Evolutionary conservation across 306 rosid genomes (phyloP).

Genomic region (Hippophae gyantsensis): DNA sequence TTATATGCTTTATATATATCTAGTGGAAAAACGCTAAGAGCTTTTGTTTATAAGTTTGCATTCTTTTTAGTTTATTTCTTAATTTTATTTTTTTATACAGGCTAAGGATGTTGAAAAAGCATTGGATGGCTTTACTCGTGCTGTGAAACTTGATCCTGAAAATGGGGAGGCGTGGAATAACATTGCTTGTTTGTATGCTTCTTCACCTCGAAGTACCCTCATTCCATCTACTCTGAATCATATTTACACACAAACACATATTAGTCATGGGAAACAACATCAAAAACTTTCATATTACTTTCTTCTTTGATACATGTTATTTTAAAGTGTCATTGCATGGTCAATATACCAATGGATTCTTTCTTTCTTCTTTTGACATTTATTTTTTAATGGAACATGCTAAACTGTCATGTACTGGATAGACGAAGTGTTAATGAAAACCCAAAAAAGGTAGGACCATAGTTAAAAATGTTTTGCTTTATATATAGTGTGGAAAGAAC

Average conservation of each 20-base stretch:
- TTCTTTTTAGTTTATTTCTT: slow-evolving; percentile 6
- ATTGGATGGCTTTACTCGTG: slow-evolving; percentile 86
- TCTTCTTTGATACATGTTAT: too few relatives aligned
- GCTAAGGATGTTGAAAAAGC: slow-evolving; percentile 90
- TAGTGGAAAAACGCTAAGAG: slow-evolving; percentile 5
- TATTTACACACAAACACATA: neutral
- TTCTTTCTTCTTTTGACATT: too few relatives aligned
- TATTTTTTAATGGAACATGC: too few relatives aligned
- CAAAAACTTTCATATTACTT: too few relatives aligned
- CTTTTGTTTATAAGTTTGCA: neutral
- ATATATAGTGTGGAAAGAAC: too few relatives aligned
- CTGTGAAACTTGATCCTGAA: slow-evolving; percentile 96
- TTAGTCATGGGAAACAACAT: too few relatives aligned
- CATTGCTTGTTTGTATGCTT: slow-evolving; percentile 87
- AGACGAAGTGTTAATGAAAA: too few relatives aligned
- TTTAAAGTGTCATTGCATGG: too few relatives aligned
- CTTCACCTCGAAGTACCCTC: slow-evolving; percentile 4
- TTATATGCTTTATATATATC: neutral
- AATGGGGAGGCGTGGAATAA: slow-evolving; percentile 99
- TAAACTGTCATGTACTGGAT: too few relatives aligned
- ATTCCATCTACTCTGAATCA: neutral
- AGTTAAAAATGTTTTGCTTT: too few relatives aligned
- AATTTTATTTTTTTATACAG: slow-evolving; percentile 28
- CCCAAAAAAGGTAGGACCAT: too few relatives aligned
- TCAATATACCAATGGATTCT: too few relatives aligned